These are phyloP conservation scores for Leucoagaricus sp. DNA, from an alignment of 1,284 basidiomycete genomes.

Conservation along the genomic window DNA sequence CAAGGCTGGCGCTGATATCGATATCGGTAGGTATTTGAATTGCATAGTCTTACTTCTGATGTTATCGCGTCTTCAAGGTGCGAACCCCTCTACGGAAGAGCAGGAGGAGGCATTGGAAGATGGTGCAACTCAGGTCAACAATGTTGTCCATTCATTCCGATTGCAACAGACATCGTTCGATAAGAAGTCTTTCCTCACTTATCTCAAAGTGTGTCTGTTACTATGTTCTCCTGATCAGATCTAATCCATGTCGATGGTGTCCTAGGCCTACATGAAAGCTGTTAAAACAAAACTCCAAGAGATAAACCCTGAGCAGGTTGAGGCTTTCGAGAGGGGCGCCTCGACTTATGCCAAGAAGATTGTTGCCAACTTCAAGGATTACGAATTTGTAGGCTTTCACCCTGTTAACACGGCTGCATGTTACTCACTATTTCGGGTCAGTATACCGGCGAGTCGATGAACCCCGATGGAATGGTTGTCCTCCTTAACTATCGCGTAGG, in stretches of 20 bases:
- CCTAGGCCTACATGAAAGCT: conserved; percentile 50
- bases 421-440: conserved; percentile 26
- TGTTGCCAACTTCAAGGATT: conserved; percentile 88
- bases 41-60: conserved; percentile 1
- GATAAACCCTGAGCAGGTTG: conserved; percentile 68
- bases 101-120: conserved; percentile 83
- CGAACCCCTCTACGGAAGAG: conserved; percentile 93
- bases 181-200: conserved; percentile 86
- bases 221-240: too few species aligned
- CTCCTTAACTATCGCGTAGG: conserved; percentile 82
- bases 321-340: conserved; percentile 86
- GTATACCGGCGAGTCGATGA: conserved; percentile 89
- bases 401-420: background rate
- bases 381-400: conserved; percentile 71
- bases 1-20: conserved; percentile 80
- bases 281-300: conserved; percentile 53
- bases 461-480: conserved; percentile 87
- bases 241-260: background rate
- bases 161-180: conserved; percentile 86
- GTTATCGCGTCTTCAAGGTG: conserved; percentile 50
- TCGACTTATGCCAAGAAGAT: conserved; percentile 84
- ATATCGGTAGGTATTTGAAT: conserved; percentile 72
- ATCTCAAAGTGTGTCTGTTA: conserved; percentile 87
- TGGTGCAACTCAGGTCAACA: conserved; percentile 80
- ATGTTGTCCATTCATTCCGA: conserved; percentile 92